phyloP scores from a whole-genome alignment of 768 basidiomycete species.

The Tricholoma sp. region DNA sequence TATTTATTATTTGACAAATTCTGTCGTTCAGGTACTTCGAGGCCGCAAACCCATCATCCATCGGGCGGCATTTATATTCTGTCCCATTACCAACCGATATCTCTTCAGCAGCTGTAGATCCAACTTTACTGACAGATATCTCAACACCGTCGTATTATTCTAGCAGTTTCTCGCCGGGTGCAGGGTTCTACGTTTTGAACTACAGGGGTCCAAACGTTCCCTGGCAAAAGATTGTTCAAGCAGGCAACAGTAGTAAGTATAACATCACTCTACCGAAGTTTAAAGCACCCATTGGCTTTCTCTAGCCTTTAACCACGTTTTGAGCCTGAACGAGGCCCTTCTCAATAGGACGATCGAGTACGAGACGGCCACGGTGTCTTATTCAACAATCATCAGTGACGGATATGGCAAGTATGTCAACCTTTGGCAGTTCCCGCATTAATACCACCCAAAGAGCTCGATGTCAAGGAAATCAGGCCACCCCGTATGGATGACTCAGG shows the following conservation, averaged over 20 bases:
- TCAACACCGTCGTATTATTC: slow-evolving; percentile 53
- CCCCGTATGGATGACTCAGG: slow-evolving; percentile 92
- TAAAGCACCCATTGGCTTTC: neutral
- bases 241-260: slow-evolving; percentile 36
- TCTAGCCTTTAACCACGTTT: slow-evolving; percentile 54
- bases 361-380: slow-evolving; percentile 62
- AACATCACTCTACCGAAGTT: neutral
- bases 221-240: slow-evolving; percentile 75
- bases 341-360: slow-evolving; percentile 61
- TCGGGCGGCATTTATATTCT: slow-evolving; percentile 80
- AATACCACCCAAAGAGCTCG: slow-evolving; percentile 55
- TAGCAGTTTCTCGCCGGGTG: slow-evolving; percentile 77
- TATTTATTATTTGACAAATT: slow-evolving; percentile 11
- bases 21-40: slow-evolving; percentile 69
- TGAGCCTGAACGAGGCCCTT: slow-evolving; percentile 69
- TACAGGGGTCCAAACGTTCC: slow-evolving; percentile 83
- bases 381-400: slow-evolving; percentile 73
- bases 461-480: slow-evolving; percentile 87
- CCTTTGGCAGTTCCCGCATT: slow-evolving; percentile 7
- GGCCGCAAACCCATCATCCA: slow-evolving; percentile 78
- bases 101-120: slow-evolving; percentile 30
- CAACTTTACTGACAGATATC: slow-evolving; percentile 49
- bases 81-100: slow-evolving; percentile 57
- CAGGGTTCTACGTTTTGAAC: slow-evolving; percentile 75
- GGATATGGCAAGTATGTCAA: slow-evolving; percentile 59